phyloP scores from a whole-genome alignment of 2,329 filamentous ascomycete genomes.

The Septoria petroselini region DNA sequence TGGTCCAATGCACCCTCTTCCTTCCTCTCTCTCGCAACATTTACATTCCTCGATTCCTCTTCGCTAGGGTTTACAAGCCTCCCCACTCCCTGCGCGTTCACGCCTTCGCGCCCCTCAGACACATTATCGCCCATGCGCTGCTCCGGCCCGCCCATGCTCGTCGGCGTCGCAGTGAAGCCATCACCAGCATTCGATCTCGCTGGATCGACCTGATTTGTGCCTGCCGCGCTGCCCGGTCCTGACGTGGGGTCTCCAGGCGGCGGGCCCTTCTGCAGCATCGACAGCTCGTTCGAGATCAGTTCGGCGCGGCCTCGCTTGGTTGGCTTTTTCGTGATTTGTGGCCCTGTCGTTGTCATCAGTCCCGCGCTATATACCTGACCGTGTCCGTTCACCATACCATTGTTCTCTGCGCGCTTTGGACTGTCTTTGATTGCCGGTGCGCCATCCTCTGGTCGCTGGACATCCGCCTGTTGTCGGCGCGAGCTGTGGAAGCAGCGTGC shows the following conservation, averaged over 20 bases:
- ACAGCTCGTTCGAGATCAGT: conserved; percentile 29
- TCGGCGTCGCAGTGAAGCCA: conserved; percentile 22
- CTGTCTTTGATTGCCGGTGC: conserved; percentile 13
- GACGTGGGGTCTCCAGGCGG: conserved; percentile 20
- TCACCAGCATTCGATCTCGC: conserved; percentile 15
- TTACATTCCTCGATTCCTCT: conserved; percentile 10
- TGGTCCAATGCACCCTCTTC: neutral
- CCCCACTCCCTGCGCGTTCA: conserved; percentile 25
- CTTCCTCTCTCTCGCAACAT: neutral
- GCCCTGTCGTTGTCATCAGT: conserved; percentile 3
- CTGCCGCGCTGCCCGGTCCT: conserved; percentile 17
- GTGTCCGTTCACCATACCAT: neutral
- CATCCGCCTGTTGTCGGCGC: conserved; percentile 13
- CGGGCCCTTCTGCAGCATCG: conserved; percentile 28
- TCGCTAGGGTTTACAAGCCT: conserved; percentile 11
- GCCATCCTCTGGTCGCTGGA: conserved; percentile 14
- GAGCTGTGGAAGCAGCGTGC: conserved; percentile 26
- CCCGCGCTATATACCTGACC: neutral
- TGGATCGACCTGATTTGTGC: conserved; percentile 21
- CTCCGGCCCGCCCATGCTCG: conserved; percentile 11
- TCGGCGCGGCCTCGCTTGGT: conserved; percentile 23
- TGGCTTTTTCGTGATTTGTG: conserved; percentile 8
- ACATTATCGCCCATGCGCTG: conserved; percentile 29
- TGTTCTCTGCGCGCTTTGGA: conserved; percentile 5
- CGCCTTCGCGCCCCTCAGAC: conserved; percentile 26